These are phyloP conservation scores for Nothophoma quercina DNA, from an alignment of 2,329 filamentous ascomycete species.

Conservation along the genomic window DNA sequence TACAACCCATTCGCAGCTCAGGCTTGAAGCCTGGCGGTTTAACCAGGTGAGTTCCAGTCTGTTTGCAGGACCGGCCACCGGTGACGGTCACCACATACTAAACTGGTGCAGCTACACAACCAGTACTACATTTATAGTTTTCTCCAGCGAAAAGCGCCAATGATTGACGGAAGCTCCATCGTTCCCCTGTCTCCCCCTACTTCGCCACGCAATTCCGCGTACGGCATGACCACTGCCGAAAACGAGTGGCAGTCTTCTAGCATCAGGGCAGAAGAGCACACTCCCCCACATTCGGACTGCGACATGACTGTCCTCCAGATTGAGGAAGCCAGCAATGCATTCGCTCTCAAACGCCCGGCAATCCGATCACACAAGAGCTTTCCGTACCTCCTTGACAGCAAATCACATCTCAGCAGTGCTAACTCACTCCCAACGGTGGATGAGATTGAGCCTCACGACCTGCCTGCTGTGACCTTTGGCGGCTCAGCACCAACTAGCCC, in stretches of 20 bases:
- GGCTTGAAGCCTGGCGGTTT: conserved; percentile 20
- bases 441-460: conserved; percentile 45
- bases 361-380: conserved; percentile 56
- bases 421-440: conserved; percentile 44
- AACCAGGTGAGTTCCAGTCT: conserved; percentile 26
- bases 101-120: conserved; percentile 31
- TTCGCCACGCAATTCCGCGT: conserved; percentile 60
- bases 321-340: conserved; percentile 46
- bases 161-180: conserved; percentile 56
- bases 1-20: conserved; percentile 19
- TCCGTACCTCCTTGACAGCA: conserved; percentile 51
- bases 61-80: conserved; percentile 12
- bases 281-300: conserved; percentile 44
- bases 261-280: conserved; percentile 37
- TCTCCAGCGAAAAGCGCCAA: conserved; percentile 44
- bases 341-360: conserved; percentile 49
- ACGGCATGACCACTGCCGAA: conserved; percentile 52
- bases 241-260: conserved; percentile 52
- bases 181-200: conserved; percentile 59
- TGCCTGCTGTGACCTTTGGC: conserved; percentile 49
- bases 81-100: conserved; percentile 36
- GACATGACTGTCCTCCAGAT: conserved; percentile 51
- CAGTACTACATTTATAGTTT: conserved; percentile 28
- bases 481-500: conserved; percentile 57
- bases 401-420: conserved; percentile 36